Evolutionary conservation across 2,329 filamentous ascomycete species (phyloP).

Genomic region (Colletotrichum truncatum): DNA sequence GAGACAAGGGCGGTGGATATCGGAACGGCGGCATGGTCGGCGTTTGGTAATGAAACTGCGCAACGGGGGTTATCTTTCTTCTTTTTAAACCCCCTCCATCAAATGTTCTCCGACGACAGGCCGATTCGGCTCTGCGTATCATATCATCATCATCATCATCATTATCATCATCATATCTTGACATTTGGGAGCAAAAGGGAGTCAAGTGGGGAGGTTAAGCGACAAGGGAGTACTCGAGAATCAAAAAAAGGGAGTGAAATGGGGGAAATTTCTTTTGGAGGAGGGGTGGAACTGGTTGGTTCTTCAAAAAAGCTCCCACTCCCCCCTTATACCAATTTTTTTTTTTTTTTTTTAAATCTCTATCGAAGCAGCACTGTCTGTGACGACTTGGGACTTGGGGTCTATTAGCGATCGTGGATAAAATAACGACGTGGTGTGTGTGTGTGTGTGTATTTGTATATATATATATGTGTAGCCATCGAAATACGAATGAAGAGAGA

Average conservation of each 20-base stretch:
- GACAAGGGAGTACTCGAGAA: not conserved
- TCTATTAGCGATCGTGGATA: not conserved
- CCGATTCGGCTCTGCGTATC: not conserved
- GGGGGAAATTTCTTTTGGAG: too few relatives aligned
- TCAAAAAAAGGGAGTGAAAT: not conserved
- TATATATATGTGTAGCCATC: not conserved
- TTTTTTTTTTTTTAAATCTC: not conserved
- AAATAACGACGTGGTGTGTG: not conserved
- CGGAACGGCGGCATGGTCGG: constrained; percentile 28
- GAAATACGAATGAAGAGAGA: not conserved
- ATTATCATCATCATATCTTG: constrained; percentile 7
- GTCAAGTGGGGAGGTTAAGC: not conserved
- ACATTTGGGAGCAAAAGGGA: not conserved
- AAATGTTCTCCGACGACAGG: not conserved
- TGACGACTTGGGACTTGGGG: not conserved
- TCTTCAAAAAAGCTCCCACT: too few relatives aligned
- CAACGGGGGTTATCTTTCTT: too few relatives aligned
- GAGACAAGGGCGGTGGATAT: constrained; percentile 16
- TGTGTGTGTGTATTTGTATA: too few relatives aligned
- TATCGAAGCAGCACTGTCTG: not conserved
- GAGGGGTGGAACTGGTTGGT: too few relatives aligned
- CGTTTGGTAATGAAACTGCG: constrained; percentile 23
- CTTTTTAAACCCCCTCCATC: too few relatives aligned
- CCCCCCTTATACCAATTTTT: too few relatives aligned
- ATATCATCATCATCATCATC: too few relatives aligned